phyloP scores from a whole-genome alignment of 2,329 filamentous ascomycete genomes.

The Aureobasidium sp. region DNA sequence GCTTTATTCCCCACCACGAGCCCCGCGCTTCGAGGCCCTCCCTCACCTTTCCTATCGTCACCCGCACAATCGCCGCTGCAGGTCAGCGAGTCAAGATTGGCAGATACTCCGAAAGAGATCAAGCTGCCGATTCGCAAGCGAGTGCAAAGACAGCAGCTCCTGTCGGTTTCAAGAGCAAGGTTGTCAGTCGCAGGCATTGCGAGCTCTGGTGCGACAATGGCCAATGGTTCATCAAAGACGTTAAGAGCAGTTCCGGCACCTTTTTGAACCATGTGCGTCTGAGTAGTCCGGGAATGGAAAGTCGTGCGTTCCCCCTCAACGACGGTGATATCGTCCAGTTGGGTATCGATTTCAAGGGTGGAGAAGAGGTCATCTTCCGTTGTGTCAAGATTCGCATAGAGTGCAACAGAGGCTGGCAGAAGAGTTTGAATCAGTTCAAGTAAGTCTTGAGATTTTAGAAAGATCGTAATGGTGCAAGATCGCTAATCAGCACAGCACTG shows the following conservation, averaged over 20 bases:
- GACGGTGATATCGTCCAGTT: conserved; percentile 96
- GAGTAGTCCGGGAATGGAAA: conserved; percentile 83
- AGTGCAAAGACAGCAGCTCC: conserved; percentile 67
- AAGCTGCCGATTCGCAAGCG: conserved; percentile 57
- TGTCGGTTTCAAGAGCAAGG: conserved; percentile 97
- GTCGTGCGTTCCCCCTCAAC: conserved; percentile 80
- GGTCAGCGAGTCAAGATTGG: conserved; percentile 79
- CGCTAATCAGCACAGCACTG: conserved; percentile 54
- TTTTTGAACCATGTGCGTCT: conserved; percentile 95
- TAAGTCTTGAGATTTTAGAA: conserved; percentile 38
- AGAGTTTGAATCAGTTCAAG: conserved; percentile 92
- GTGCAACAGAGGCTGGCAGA: conserved; percentile 94
- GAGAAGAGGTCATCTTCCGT: conserved; percentile 97
- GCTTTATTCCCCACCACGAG: conserved; percentile 87
- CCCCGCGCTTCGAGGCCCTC: conserved; percentile 74
- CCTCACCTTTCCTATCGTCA: conserved; percentile 77
- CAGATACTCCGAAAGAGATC: conserved; percentile 88
- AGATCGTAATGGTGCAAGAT: not conserved
- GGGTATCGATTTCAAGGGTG: conserved; percentile 97
- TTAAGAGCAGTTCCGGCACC: conserved; percentile 92
- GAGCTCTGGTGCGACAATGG: conserved; percentile 88
- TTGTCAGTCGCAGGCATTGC: conserved; percentile 91
- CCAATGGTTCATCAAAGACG: conserved; percentile 95
- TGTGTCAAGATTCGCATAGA: conserved; percentile 97
- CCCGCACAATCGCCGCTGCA: conserved; percentile 71